These are phyloP conservation scores for Cryomyces antarcticus DNA, from an alignment of 495 filamentous ascomycete species.

Conservation along the genomic window DNA sequence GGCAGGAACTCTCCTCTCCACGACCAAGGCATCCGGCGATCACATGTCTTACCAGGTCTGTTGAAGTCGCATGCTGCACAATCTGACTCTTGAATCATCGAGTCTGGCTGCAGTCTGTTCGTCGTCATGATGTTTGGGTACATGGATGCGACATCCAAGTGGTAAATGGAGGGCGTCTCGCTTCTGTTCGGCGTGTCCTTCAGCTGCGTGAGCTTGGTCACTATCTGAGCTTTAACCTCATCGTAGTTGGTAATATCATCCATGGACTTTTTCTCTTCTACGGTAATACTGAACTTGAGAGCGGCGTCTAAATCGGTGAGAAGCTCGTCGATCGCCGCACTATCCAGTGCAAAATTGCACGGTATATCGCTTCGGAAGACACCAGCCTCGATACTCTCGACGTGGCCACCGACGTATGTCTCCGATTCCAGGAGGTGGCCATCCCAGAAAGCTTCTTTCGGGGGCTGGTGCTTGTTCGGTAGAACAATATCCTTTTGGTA, in stretches of 20 bases:
- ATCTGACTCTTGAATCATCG: slow-evolving; percentile 89
- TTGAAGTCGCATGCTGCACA: slow-evolving; percentile 99
- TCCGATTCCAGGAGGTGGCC: slow-evolving; percentile 90
- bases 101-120: slow-evolving; percentile 91
- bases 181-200: slow-evolving; percentile 61
- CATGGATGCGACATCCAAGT: slow-evolving; percentile 97
- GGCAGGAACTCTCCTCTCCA: slow-evolving; percentile 97
- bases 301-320: slow-evolving; percentile 75
- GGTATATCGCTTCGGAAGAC: slow-evolving; percentile 94
- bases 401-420: slow-evolving; percentile 95
- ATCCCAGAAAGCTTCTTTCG: slow-evolving; percentile 86
- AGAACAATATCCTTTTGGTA: slow-evolving; percentile 81
- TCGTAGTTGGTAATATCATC: slow-evolving; percentile 86
- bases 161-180: slow-evolving; percentile 86
- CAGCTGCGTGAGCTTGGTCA: slow-evolving; percentile 45
- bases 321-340: slow-evolving; percentile 73
- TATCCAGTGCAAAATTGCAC: slow-evolving; percentile 74
- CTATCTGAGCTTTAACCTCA: slow-evolving; percentile 74
- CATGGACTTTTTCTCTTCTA: slow-evolving; percentile 87
- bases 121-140: slow-evolving; percentile 99
- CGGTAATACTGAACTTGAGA: slow-evolving; percentile 72
- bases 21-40: slow-evolving; percentile 85
- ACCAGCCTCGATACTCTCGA: slow-evolving; percentile 97
- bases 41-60: slow-evolving; percentile 88
- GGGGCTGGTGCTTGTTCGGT: slow-evolving; percentile 88